Evolutionary conservation across 495 filamentous ascomycete species (phyloP), one percentile per base, ranked within the genome.

Genomic region (Venustampulla echinocandica): DNA sequence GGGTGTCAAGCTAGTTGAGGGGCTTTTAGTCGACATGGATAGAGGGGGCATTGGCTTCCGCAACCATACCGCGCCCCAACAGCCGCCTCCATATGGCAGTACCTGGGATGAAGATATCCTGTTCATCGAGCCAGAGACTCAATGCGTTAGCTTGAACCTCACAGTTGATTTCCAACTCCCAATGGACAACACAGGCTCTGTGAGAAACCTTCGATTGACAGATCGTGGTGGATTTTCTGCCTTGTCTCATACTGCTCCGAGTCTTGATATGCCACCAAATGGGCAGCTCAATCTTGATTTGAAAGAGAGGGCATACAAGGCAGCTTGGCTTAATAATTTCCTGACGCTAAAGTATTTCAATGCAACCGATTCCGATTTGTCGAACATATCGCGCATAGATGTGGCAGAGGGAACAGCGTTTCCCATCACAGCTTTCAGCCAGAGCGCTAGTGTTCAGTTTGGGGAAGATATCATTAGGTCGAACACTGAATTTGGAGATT

Each of bases 51-150:
- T 70, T 13, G 67, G 67, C 0, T 70, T 71, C 42, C 61, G 69
- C 17, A 70, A 70, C 47, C 69, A 73, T 42, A 67, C 64, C 1
- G 39, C 55, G 0, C 69, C 69, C 5, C 25, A 24, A 1, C 28
- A 14, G 0, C 7, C 4, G 0, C 33, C 50, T 0, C 10, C 24
- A 3, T 59, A 55, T 30, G 65, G 62, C 0, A 58, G 39, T 10
- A 42, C 36, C 6, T 71, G 69, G 69, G 30, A 42, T 0, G 68
- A 73, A 50, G 65, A 69, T 37, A 13, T 71, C 6, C 57, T 70
- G 0, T 71, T 70, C 53, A 47, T 71, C 35, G 61, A 69, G 58
- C 68, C 67, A 6, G 49, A 61, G 14, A 61, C 67, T 0, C 28
- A 46, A 10, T 73, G 69, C 44, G 66, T 73, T 7, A 46, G 65